Evolutionary conservation across 495 filamentous ascomycete genomes (phyloP).

Genomic region (Penicillium robsamsonii): DNA sequence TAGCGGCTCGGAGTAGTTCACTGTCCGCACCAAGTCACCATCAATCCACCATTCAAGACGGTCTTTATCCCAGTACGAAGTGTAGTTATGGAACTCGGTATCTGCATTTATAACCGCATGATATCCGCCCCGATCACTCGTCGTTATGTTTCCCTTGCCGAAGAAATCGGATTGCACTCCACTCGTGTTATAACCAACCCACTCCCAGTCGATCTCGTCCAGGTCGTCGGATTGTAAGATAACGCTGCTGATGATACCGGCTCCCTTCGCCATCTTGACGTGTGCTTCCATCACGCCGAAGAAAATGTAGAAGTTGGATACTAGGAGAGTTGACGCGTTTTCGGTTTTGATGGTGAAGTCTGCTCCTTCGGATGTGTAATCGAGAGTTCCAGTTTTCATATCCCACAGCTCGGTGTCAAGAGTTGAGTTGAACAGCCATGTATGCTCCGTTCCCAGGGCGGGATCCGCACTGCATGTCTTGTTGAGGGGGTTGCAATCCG

Average conservation of each 20-base stretch:
- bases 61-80: constrained; percentile 74
- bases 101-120: constrained; percentile 54
- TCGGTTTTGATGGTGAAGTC: constrained; percentile 63
- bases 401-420: constrained; percentile 58
- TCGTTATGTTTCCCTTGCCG: constrained; percentile 72
- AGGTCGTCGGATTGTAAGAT: constrained; percentile 78
- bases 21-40: constrained; percentile 62
- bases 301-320: constrained; percentile 73
- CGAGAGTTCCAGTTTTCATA: constrained; percentile 56
- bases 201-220: constrained; percentile 83
- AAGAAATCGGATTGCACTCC: constrained; percentile 84
- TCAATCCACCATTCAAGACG: constrained; percentile 76
- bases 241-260: constrained; percentile 73
- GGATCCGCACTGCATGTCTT: constrained; percentile 66
- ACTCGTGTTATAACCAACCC: constrained; percentile 45
- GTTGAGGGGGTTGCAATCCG: constrained; percentile 64
- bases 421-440: constrained; percentile 76
- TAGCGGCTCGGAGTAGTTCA: constrained; percentile 41
- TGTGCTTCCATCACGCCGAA: constrained; percentile 67
- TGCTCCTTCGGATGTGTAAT: constrained; percentile 60
- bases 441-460: constrained; percentile 70
- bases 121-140: constrained; percentile 58
- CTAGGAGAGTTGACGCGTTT: constrained; percentile 48
- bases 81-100: constrained; percentile 70
- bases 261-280: constrained; percentile 62